A percentile compares a stretch with the other conserved stretches of the same genome.
phyloP scores from a whole-genome alignment of 1,139 yeast genomes.

The Debaryomycetaceae sp. region DNA sequence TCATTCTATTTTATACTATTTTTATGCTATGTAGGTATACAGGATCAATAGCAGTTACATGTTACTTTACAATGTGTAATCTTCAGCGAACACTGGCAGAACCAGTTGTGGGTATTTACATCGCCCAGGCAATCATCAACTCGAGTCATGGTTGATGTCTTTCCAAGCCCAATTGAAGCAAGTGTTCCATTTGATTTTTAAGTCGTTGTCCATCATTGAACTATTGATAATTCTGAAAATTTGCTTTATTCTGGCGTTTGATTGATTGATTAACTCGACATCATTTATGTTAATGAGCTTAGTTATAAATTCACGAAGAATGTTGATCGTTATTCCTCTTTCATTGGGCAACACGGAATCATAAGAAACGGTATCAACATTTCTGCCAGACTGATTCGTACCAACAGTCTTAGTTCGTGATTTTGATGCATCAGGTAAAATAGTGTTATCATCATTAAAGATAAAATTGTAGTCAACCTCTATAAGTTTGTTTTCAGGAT shows the following conservation, averaged over 20 bases:
- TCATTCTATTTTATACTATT: not conserved
- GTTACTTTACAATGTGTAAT: not conserved
- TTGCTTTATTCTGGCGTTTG: conserved; percentile 15
- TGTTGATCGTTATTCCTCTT: conserved; percentile 16
- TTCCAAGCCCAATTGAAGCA: conserved; percentile 6
- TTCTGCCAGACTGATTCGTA: not conserved
- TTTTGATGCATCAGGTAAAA: conserved; percentile 3
- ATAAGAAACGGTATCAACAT: not conserved
- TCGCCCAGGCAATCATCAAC: not conserved
- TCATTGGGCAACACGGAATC: conserved; percentile 23
- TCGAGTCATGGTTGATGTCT: not conserved
- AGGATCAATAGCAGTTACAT: not conserved
- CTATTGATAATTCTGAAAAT: conserved; percentile 21
- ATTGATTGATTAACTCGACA: conserved; percentile 8
- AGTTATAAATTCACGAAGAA: conserved; percentile 18
- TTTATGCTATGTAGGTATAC: not conserved
- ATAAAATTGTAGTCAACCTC: conserved; percentile 13
- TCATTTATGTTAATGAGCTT: conserved; percentile 18
- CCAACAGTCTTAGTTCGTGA: not conserved
- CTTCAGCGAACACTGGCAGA: not conserved
- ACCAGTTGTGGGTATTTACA: not conserved
- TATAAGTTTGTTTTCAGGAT: conserved; percentile 15
- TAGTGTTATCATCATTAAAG: conserved; percentile 8
- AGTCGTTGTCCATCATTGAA: conserved; percentile 19
- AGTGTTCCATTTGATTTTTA: conserved; percentile 12